A percentile compares a stretch with the other conserved stretches of the same genome.
phyloP scores from a whole-genome alignment of 176 grass and related monocot genomes.

The Rhynchospora pubera region DNA sequence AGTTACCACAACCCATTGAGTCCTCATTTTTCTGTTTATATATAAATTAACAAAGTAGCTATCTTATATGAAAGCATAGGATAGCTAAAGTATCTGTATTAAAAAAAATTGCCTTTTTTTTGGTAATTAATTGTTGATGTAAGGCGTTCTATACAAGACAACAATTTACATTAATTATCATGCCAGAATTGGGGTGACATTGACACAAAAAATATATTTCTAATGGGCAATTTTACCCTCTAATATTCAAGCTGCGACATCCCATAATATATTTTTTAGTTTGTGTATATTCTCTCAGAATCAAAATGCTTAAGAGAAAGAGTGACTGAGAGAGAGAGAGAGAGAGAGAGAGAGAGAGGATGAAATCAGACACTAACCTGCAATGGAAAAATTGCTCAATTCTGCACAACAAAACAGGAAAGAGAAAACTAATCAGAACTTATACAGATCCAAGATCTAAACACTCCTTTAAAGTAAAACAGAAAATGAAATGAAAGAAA shows the following conservation, averaged over 20 bases:
- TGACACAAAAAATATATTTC: background rate
- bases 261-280: background rate
- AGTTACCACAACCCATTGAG: background rate
- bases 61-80: too few species aligned
- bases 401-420: conserved; percentile 11
- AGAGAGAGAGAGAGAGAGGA: background rate
- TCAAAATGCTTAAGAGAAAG: too few species aligned
- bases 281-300: background rate
- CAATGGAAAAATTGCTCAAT: conserved; percentile 23
- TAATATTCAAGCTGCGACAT: background rate
- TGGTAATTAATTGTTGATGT: background rate
- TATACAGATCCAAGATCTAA: background rate
- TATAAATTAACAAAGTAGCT: background rate
- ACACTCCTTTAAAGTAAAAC: background rate
- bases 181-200: background rate
- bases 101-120: background rate
- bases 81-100: background rate
- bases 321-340: background rate
- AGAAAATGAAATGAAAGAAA: background rate
- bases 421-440: background rate
- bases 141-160: background rate
- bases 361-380: conserved; percentile 23
- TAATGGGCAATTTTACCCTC: background rate
- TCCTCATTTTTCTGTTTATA: background rate
- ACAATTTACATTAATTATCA: background rate